Conservation (phyloP, 2,329 filamentous ascomycete genomes). For the Magnaporthiopsis incrustans region DNA sequence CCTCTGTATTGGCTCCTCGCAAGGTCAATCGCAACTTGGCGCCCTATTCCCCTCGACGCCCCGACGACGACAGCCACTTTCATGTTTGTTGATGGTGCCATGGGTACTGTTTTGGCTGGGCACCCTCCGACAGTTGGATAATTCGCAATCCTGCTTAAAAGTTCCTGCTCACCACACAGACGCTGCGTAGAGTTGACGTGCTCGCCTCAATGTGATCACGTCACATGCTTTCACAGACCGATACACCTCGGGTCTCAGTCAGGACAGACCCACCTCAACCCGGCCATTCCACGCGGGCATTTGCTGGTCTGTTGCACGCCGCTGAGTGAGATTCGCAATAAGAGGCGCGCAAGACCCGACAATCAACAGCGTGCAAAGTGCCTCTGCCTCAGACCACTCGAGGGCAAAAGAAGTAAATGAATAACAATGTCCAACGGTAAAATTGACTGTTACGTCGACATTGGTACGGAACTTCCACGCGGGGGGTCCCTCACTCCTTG, state of each 20-base stretch:
- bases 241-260: background rate
- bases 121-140: background rate
- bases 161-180: background rate
- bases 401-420: background rate
- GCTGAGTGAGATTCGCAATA: background rate
- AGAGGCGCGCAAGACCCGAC: background rate
- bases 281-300: too few species aligned
- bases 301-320: too few species aligned
- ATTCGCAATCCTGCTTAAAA: background rate
- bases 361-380: background rate
- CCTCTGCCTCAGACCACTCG: background rate
- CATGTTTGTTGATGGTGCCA: background rate
- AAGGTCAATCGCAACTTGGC: conserved; percentile 9
- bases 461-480: conserved; percentile 38
- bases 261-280: background rate
- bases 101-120: background rate
- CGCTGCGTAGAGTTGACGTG: background rate
- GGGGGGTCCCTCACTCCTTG: background rate
- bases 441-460: conserved; percentile 49
- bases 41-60: conserved; percentile 10
- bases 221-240: background rate
- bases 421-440: conserved; percentile 9
- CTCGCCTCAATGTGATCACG: background rate
- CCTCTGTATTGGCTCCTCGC: conserved; percentile 7
- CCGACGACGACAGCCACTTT: conserved; percentile 9